Evolutionary conservation across 208 protist genomes (phyloP), one percentile per base, ranked within the genome.

Genomic region (Trichomonas gallinae): DNA sequence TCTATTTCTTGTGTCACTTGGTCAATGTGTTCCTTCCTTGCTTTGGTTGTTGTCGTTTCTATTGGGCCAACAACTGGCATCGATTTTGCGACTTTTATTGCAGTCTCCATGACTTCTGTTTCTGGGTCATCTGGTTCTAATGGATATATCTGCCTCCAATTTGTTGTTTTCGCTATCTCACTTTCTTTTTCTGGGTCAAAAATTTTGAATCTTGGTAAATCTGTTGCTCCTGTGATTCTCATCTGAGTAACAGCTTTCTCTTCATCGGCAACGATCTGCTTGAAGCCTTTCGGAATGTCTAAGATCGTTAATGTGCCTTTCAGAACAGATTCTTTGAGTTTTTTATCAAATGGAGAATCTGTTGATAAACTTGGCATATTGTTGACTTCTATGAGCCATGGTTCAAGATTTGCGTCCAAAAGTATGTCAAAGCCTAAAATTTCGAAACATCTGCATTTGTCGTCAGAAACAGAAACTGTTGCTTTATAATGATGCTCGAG

Each of bases 321-420:
- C 0, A 89, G 15, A n/a, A 89, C 83, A 46, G 34, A 34, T 23
- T 44, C 31, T 89, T 89, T 89, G 3, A 89, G 38, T 89, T 44
- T 26, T 46, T 34, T 89, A 46, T 89, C 83, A 26, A 89, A 89
- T 46, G 83, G 83, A n/a, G 83, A 89, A 89, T 89, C 83, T 23
- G 34, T 44, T 46, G 83, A 34, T 31, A 97, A 38, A n/a, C 51
- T 97, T 34, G 97, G 97, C 48, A 83, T 97, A 26, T 34, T 81
- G 97, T 97, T 97, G 31, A 97, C 91, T 96, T 97, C 97, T 38
- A 97, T 38, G n/a, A 97, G 48, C 42, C 63, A 97, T 26, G 97
- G 97, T 45, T 97, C 42, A 0, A 97, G 82, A 42, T 15, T 36
- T 17, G 34, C 26, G 81, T 97, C 97, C 0, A 97, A 21, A 10